Evolutionary conservation across 164 flowering plant species (phyloP).

Genomic region (Euptelea pleiosperma): DNA sequence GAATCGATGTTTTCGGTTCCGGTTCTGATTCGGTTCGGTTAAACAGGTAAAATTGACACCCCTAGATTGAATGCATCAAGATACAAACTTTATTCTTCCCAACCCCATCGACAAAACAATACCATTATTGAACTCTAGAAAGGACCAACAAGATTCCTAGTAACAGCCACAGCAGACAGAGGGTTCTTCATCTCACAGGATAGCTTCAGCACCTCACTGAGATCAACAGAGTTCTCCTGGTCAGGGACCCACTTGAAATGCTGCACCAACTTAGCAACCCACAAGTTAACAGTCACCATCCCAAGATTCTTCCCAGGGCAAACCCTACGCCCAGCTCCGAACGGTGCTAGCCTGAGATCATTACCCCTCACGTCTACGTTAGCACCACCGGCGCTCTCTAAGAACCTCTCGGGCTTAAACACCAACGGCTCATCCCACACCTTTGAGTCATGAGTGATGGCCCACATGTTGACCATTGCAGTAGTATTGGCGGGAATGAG

Average conservation of each 20-base stretch:
- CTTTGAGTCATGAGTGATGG: slow-evolving; percentile 51
- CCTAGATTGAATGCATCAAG: too few relatives aligned
- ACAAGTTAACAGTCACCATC: slow-evolving; percentile 38
- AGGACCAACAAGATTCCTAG: slow-evolving; percentile 11
- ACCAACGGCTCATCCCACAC: slow-evolving; percentile 42
- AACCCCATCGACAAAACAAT: too few relatives aligned
- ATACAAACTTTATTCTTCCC: too few relatives aligned
- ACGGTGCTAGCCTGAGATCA: slow-evolving; percentile 58
- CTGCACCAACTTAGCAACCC: slow-evolving; percentile 52
- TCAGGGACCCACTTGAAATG: slow-evolving; percentile 37
- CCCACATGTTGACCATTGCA: slow-evolving; percentile 85
- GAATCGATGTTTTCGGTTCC: too few relatives aligned
- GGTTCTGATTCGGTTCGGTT: too few relatives aligned
- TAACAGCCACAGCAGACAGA: slow-evolving; percentile 24
- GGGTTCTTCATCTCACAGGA: slow-evolving; percentile 58
- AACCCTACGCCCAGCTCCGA: slow-evolving; percentile 57
- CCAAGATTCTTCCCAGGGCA: slow-evolving; percentile 59
- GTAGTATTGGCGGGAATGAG: slow-evolving; percentile 49
- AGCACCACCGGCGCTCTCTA: slow-evolving; percentile 27
- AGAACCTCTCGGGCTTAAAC: slow-evolving; percentile 51
- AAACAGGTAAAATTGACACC: too few relatives aligned
- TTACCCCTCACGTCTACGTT: slow-evolving; percentile 43
- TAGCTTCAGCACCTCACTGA: slow-evolving; percentile 41
- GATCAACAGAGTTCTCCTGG: slow-evolving; percentile 26
- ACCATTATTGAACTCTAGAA: too few relatives aligned